These are phyloP conservation scores for Gossypium rotundifolium DNA, from an alignment of 345 rosid species.

Conservation along the genomic window DNA sequence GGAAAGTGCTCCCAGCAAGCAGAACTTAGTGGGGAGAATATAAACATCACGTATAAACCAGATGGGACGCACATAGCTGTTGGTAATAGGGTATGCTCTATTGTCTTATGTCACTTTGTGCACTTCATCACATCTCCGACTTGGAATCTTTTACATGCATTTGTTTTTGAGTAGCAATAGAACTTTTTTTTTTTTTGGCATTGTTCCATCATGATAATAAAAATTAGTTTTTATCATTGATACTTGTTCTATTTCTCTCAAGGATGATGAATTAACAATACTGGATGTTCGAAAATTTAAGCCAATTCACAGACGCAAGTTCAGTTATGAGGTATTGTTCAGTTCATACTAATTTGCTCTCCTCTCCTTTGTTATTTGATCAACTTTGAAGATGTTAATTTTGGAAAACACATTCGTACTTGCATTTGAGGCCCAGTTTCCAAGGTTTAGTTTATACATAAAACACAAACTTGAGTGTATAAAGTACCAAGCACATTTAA, in stretches of 20 bases:
- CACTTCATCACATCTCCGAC: not conserved
- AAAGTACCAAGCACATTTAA: not conserved
- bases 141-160: not conserved
- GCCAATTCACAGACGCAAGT: constrained; percentile 81
- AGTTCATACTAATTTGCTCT: not conserved
- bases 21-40: constrained; percentile 97
- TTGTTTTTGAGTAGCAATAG: not conserved
- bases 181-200: constrained; percentile 1
- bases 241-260: constrained; percentile 19
- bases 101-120: constrained; percentile 7
- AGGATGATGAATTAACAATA: constrained; percentile 96
- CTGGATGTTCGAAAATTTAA: constrained; percentile 96
- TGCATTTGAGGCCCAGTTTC: not conserved
- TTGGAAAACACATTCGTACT: not conserved
- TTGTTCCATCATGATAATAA: not conserved
- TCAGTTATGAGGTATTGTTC: constrained; percentile 72
- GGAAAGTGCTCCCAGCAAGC: constrained; percentile 95
- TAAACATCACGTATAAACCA: constrained; percentile 91
- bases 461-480: not conserved
- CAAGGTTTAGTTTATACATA: not conserved
- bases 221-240: not conserved
- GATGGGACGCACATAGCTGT: constrained; percentile 92
- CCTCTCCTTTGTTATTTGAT: not conserved
- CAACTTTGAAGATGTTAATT: not conserved
- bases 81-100: constrained; percentile 81